These are phyloP conservation scores for Harringtonia aguacate DNA, from an alignment of 2,329 filamentous ascomycete species.

Conservation along the genomic window DNA sequence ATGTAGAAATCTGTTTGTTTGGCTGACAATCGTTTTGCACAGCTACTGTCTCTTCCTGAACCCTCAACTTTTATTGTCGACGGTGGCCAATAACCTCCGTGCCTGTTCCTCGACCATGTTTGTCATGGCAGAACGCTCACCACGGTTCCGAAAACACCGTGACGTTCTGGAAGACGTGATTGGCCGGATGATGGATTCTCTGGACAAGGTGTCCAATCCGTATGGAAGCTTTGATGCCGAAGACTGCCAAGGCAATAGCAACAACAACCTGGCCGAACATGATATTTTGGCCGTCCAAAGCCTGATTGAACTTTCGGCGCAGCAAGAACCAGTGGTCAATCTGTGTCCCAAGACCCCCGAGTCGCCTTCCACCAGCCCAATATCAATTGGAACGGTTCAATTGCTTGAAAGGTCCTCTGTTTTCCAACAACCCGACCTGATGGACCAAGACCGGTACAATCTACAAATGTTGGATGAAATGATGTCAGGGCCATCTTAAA, in stretches of 20 bases:
- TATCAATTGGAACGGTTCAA: no score
- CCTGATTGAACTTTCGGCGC: constrained; percentile 4
- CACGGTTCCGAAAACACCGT: constrained; percentile 34
- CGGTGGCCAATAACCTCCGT: constrained; percentile 34
- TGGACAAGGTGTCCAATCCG: background rate
- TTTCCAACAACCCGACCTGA: no score
- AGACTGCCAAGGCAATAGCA: no score
- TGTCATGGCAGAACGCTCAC: constrained; percentile 34
- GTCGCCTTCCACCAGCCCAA: no score
- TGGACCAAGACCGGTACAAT: no score
- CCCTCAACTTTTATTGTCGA: constrained; percentile 32
- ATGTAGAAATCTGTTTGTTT: no score
- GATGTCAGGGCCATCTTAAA: no score
- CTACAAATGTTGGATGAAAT: no score
- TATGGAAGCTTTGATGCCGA: background rate
- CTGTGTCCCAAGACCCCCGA: no score
- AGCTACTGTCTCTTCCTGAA: constrained; percentile 26
- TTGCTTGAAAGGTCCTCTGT: no score
- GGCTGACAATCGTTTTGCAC: no score
- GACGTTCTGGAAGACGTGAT: constrained; percentile 35
- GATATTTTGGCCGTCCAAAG: constrained; percentile 7
- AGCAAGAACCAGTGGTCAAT: background rate
- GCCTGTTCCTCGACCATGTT: constrained; percentile 36
- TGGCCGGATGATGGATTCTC: constrained; percentile 29
- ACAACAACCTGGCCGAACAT: background rate